Evolutionary conservation across 176 grass and related monocot genomes (phyloP).

Genomic region (Tillandsia leiboldiana): DNA sequence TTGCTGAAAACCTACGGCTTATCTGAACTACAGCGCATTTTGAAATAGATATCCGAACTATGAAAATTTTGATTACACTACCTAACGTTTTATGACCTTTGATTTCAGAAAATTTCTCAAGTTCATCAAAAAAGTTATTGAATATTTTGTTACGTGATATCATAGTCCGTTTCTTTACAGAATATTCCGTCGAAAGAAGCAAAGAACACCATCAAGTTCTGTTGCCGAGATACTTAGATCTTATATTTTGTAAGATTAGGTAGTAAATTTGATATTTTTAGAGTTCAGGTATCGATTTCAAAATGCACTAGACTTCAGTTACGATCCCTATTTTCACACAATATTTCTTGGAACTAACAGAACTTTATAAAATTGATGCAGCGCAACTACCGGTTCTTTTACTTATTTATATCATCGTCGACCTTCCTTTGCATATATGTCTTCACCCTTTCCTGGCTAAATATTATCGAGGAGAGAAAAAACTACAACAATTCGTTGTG

Average conservation of each 20-base stretch:
- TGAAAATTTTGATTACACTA: no score
- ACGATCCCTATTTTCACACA: not conserved
- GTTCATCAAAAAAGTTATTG: no score
- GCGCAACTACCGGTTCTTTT: slow-evolving; percentile 88
- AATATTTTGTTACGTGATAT: no score
- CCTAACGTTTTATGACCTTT: no score
- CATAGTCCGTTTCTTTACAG: no score
- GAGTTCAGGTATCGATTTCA: no score
- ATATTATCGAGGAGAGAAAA: slow-evolving; percentile 39
- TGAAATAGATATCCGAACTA: no score
- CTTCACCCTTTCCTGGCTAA: slow-evolving; percentile 69
- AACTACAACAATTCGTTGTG: slow-evolving; percentile 38
- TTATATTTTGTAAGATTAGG: not conserved
- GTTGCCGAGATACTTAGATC: not conserved
- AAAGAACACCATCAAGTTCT: not conserved
- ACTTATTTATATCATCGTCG: slow-evolving; percentile 80
- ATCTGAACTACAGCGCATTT: no score
- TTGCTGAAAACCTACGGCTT: no score
- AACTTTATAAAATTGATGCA: slow-evolving; percentile 25
- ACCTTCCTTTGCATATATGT: slow-evolving; percentile 78
- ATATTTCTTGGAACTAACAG: slow-evolving; percentile 9
- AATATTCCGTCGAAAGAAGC: not conserved
- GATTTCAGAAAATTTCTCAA: no score
- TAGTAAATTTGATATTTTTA: no score
- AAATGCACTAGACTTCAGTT: not conserved